A percentile compares a stretch with the other conserved stretches of the same genome.
Conservation (phyloP, 2,329 filamentous ascomycete species). For the Aspergillus sp. region DNA sequence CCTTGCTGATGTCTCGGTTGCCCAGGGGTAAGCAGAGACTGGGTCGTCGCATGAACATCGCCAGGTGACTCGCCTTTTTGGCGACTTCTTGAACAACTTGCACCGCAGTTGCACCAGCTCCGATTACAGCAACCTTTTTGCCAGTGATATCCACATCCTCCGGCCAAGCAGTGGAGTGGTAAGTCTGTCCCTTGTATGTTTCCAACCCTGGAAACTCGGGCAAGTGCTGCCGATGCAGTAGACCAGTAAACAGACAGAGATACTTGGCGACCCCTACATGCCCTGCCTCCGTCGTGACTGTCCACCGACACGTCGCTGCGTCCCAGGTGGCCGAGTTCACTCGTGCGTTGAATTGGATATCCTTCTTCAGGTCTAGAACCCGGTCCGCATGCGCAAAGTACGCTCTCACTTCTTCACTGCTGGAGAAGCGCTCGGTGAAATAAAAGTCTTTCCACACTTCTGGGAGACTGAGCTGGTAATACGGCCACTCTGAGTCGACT, state of each 20-base stretch:
- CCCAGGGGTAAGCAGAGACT: conserved; percentile 56
- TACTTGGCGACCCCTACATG: conserved; percentile 38
- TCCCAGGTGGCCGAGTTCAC: conserved; percentile 46
- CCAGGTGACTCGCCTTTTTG: conserved; percentile 52
- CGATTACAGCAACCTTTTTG: conserved; percentile 55
- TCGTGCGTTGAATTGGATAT: conserved; percentile 45
- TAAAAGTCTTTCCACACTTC: conserved; percentile 47
- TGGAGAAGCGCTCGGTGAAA: conserved; percentile 36
- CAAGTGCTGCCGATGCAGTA: conserved; percentile 42
- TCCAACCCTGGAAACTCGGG: conserved; percentile 39
- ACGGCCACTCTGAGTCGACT: conserved; percentile 3
- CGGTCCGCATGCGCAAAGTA: conserved; percentile 52
- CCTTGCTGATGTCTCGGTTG: background rate
- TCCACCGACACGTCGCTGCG: conserved; percentile 39
- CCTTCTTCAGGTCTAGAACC: conserved; percentile 43
- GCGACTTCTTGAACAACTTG: conserved; percentile 60
- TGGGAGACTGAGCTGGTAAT: conserved; percentile 34
- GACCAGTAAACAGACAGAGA: conserved; percentile 49
- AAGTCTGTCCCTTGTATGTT: conserved; percentile 51
- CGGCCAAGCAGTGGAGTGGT: conserved; percentile 59
- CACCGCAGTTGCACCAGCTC: conserved; percentile 55
- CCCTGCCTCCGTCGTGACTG: conserved; percentile 44
- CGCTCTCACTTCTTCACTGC: conserved; percentile 36
- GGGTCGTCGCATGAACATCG: conserved; percentile 61
- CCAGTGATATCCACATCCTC: conserved; percentile 47